Conservation (phyloP, 306 rosid genomes). For the Ormosia semicastrata region DNA sequence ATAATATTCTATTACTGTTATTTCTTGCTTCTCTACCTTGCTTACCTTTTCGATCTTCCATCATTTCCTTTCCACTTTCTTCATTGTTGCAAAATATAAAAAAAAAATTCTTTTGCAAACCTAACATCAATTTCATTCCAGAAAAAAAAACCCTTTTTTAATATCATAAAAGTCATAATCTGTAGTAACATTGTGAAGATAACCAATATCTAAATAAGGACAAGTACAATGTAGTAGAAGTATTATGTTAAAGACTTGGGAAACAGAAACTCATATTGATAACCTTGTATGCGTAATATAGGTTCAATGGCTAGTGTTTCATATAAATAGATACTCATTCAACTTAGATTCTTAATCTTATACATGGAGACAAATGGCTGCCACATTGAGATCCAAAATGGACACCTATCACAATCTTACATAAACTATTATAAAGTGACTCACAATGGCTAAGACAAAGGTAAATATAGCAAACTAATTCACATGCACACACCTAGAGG, state of each 20-base stretch:
- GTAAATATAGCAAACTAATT: too few species aligned
- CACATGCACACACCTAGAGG: too few species aligned
- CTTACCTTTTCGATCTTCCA: conserved; percentile 6
- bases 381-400: too few species aligned
- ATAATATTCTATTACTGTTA: conserved; percentile 30
- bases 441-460: too few species aligned
- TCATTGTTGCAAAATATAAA: neutral
- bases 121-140: conserved; percentile 34
- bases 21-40: conserved; percentile 22
- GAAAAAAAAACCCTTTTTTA: neutral
- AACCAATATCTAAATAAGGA: neutral
- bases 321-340: too few species aligned
- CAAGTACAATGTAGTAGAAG: neutral
- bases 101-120: conserved; percentile 22
- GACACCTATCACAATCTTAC: too few species aligned
- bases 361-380: too few species aligned
- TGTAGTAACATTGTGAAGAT: conserved; percentile 13
- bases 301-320: conserved; percentile 40
- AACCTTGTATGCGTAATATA: conserved; percentile 33
- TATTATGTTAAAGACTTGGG: neutral
- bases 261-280: neutral
- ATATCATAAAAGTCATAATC: conserved; percentile 32
- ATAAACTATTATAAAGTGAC: too few species aligned
- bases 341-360: too few species aligned
- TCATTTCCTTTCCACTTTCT: conserved; percentile 10